phyloP scores from a whole-genome alignment of 495 filamentous ascomycete species.

The Cercophora scortea region DNA sequence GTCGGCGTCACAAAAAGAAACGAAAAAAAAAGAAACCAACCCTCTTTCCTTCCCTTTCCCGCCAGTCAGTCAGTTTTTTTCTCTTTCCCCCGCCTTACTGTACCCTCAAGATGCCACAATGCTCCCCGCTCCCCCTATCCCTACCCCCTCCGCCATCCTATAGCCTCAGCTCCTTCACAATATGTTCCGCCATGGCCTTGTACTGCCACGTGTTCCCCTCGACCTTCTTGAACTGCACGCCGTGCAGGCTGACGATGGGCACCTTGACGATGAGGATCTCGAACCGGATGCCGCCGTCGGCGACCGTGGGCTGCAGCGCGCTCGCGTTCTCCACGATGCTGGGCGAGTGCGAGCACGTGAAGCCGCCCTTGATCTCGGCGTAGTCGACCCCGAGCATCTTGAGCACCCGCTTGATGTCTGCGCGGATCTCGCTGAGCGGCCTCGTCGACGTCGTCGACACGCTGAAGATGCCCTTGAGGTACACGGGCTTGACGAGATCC shows the following conservation, averaged over 20 bases:
- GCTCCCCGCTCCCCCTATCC: too few species aligned
- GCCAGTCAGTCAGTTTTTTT: too few species aligned
- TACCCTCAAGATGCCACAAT: too few species aligned
- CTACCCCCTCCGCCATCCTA: conserved; percentile 23
- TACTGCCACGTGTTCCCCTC: conserved; percentile 96
- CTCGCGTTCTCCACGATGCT: conserved; percentile 65
- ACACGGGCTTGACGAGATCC: conserved; percentile 79
- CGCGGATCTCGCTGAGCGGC: conserved; percentile 72
- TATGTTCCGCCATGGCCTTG: conserved; percentile 93
- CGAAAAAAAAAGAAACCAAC: too few species aligned
- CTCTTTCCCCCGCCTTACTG: too few species aligned
- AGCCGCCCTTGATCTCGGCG: conserved; percentile 87
- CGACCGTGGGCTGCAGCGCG: conserved; percentile 27
- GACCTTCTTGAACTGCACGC: conserved; percentile 97
- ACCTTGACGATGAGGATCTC: conserved; percentile 99
- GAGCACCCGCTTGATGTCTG: conserved; percentile 87
- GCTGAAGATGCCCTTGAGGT: conserved; percentile 94
- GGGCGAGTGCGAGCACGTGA: conserved; percentile 78
- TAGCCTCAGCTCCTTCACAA: conserved; percentile 78
- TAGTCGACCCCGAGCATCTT: conserved; percentile 83
- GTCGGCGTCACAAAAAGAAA: too few species aligned
- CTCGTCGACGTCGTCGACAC: conserved; percentile 94
- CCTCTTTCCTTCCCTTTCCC: too few species aligned
- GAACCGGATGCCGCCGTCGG: conserved; percentile 65
- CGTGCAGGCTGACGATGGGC: conserved; percentile 83